Evolutionary conservation across 352 stramenopile genomes (phyloP), one percentile per base, ranked within the genome.

Genomic region (Pythium insidiosum): DNA sequence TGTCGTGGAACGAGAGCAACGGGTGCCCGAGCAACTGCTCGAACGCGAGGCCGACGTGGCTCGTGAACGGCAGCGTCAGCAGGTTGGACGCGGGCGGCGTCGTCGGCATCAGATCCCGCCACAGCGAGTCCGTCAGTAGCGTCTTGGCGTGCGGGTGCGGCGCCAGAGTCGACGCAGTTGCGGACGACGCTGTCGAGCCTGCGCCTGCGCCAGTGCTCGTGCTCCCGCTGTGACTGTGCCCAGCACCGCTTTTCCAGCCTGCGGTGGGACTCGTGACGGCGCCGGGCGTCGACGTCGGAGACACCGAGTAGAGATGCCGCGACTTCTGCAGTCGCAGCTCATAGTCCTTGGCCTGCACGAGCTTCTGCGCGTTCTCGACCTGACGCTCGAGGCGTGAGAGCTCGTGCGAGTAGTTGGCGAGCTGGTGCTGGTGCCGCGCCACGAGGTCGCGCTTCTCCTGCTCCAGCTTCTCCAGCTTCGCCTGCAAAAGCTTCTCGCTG

Each of bases 361-460:
- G 47, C 15, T 53, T 56, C 18, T 78, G 68, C 1, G 68, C 59
- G 31, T 73, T 66, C 11, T 86, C 70, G 4, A 89, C 56, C 38
- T 87, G 69, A 7, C 75, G 66, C 25, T 87, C 73, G 1, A 89
- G 51, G n/a, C 75, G 63, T 12, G 73, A 79, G 9, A 84, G 56
- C 21, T 83, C 72, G 30, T 83, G 71, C 0, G 69, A 78, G 18
- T 83, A 89, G 29, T 76, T 84, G 10, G 73, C 63, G 5, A 84
- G 49, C 53, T 89, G 73, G 22, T 83, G 65, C 3, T 64, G 56
- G n/a, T 87, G 72, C 0, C 75, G 68, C 0, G 50, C 39, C 7
- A 64, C 45, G 2, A 67, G 31, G 3, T 77, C 58, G 20, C 73
- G 68, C 12, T 73, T 79, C 12, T 85, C 73, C 6, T 68, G 53